A percentile compares a stretch with the other conserved stretches of the same genome.
phyloP scores from a whole-genome alignment of 75 land plant species.

The Cryptomeria japonica region DNA sequence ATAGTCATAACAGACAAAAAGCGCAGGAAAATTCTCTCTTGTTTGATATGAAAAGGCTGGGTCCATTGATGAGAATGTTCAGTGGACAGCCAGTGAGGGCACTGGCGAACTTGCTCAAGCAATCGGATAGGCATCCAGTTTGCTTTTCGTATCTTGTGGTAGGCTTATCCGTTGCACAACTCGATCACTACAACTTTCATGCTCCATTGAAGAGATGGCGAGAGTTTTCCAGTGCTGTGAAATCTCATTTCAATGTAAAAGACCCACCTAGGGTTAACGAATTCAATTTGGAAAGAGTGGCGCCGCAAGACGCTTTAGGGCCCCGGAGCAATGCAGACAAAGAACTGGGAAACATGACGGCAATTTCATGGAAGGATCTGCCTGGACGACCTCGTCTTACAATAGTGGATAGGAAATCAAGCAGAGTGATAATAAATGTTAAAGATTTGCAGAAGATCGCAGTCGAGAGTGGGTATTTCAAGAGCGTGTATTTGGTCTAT shows the following conservation, averaged over 20 bases:
- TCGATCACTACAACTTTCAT: conserved; percentile 11
- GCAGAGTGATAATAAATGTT: neutral
- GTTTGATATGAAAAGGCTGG: neutral
- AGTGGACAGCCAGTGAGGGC: neutral
- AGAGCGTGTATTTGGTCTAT: conserved; percentile 5
- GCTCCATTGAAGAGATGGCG: conserved; percentile 5
- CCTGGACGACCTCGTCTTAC: neutral
- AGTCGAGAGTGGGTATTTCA: neutral
- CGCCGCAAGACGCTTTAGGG: neutral
- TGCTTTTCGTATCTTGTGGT: neutral
- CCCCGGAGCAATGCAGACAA: neutral
- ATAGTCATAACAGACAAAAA: neutral
- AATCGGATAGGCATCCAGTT: neutral
- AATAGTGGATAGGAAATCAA: neutral
- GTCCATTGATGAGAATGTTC: neutral
- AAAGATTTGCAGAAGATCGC: neutral
- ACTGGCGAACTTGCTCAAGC: neutral
- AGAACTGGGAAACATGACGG: neutral
- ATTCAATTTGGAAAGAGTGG: neutral
- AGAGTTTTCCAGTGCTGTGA: neutral
- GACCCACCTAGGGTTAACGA: neutral
- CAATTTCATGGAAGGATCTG: neutral
- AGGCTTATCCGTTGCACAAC: neutral
- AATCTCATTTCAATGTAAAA: neutral
- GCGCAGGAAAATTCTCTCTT: neutral